phyloP scores from a whole-genome alignment of 352 stramenopile genomes.

The Phytophthora kernoviae region DNA sequence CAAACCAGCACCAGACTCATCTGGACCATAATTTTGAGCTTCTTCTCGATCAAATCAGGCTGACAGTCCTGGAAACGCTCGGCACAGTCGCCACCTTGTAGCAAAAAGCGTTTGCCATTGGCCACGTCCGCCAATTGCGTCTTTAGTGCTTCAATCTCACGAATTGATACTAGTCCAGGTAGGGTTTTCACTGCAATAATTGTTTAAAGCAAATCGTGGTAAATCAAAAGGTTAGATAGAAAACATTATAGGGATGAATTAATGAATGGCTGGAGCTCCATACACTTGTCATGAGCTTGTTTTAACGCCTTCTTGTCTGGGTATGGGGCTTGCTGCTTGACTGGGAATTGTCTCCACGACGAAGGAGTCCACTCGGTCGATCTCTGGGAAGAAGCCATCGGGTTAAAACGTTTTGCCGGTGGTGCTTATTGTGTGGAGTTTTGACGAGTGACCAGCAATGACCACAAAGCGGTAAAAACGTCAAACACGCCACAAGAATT shows the following conservation, averaged over 20 bases:
- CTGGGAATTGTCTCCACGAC: conserved; percentile 79
- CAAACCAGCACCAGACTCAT: conserved; percentile 98
- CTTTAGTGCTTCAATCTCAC: conserved; percentile 93
- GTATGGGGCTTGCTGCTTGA: conserved; percentile 86
- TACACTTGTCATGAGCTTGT: conserved; percentile 73
- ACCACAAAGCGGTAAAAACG: not conserved
- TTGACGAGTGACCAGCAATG: conserved; percentile 32
- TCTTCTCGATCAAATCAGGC: conserved; percentile 88
- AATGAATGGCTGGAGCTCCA: conserved; percentile 10
- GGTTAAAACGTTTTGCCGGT: conserved; percentile 6
- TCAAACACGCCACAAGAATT: not conserved
- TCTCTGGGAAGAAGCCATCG: not conserved
- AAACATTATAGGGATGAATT: conserved; percentile 1
- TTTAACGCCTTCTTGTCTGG: conserved; percentile 73
- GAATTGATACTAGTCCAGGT: conserved; percentile 95
- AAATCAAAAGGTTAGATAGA: conserved; percentile 29
- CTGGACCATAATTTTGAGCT: conserved; percentile 95
- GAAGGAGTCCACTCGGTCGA: conserved; percentile 66
- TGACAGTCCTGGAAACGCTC: conserved; percentile 96
- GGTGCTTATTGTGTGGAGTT: not conserved
- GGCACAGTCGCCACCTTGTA: conserved; percentile 99
- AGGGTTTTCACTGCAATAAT: conserved; percentile 68
- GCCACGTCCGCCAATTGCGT: conserved; percentile 93
- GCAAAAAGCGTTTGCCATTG: conserved; percentile 96
- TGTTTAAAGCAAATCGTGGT: conserved; percentile 2